These are phyloP conservation scores for Ascochyta pisi DNA, from an alignment of 2,329 filamentous ascomycete species.

Conservation along the genomic window DNA sequence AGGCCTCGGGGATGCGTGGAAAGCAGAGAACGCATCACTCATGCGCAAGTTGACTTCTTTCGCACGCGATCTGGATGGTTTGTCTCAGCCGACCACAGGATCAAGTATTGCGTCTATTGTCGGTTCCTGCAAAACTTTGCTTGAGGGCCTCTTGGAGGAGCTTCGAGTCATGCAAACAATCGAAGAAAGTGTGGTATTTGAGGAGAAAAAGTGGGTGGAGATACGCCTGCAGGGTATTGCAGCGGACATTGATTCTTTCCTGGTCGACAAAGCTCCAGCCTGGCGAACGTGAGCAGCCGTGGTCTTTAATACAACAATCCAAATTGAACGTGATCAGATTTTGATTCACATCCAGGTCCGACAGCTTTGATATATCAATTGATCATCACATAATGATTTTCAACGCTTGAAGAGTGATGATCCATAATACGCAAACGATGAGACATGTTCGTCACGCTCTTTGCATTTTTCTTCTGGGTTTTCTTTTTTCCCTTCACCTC, in stretches of 20 bases:
- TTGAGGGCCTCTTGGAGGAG: constrained; percentile 43
- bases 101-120: constrained; percentile 46
- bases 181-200: constrained; percentile 38
- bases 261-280: constrained; percentile 24
- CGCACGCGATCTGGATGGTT: constrained; percentile 39
- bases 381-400: too few relatives aligned
- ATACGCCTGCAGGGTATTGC: constrained; percentile 39
- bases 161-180: constrained; percentile 44
- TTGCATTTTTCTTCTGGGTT: too few relatives aligned
- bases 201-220: constrained; percentile 48
- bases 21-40: constrained; percentile 42
- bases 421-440: too few relatives aligned
- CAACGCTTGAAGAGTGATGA: too few relatives aligned
- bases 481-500: too few relatives aligned
- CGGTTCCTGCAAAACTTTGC: constrained; percentile 35
- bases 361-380: too few relatives aligned
- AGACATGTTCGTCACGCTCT: too few relatives aligned
- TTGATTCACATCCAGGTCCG: too few relatives aligned
- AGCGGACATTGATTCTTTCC: constrained; percentile 25
- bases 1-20: constrained; percentile 45
- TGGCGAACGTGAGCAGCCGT: constrained; percentile 31
- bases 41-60: constrained; percentile 44
- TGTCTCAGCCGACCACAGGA: constrained; percentile 35
- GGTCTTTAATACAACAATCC: too few relatives aligned
- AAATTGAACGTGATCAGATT: too few relatives aligned